Evolutionary conservation across 495 filamentous ascomycete species (phyloP), one percentile per base, ranked within the genome.

Genomic region (Trichocladium uniseriatum): DNA sequence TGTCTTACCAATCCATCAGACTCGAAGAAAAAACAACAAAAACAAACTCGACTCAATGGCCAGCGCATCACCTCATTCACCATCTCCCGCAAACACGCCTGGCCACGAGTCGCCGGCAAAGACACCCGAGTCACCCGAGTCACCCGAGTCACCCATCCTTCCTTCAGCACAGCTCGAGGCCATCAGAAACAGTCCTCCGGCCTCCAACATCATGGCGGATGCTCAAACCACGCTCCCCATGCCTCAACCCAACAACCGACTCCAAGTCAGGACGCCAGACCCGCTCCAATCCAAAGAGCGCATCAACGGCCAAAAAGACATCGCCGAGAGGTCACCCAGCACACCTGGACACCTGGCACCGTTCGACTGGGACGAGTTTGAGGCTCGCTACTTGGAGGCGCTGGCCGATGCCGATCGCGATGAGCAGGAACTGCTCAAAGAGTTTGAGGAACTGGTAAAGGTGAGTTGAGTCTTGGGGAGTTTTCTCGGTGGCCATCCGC

Each of bases 281-380:
- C 64, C 60, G 27, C 61, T 53, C 55, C 43, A 18, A 11, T 58
- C 55, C 52, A 64, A 60, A 32, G 54, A 58, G 40, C 51, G 50
- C 46, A 51, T 52, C 22, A 60, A 61, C 52, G 48, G 49, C 43
- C 56, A 58, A n/a, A 51, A 56, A 40, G 41, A 51, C 24, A 14
- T 36, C 36, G 24, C 49, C 6, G 58, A 65, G 43, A 45, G 53
- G 35, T 66, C 66, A 8, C 66, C 66, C n/a, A 68, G 68, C 51
- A 71, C 69, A 2, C 71, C 71, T 1, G 71, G 68, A 11, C 64
- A 71, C 43, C 61, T 73, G 18, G 63, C 61, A 6, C 57, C 69
- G 13, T 84, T 80, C 54, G 74, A 83, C 59, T 88, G 83, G 83
- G 72, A 79, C 6, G 77, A 82, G 32, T 76, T 91, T 15, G 72